Conservation (phyloP, 106 monocot genomes). For the Triglochin maritima region DNA sequence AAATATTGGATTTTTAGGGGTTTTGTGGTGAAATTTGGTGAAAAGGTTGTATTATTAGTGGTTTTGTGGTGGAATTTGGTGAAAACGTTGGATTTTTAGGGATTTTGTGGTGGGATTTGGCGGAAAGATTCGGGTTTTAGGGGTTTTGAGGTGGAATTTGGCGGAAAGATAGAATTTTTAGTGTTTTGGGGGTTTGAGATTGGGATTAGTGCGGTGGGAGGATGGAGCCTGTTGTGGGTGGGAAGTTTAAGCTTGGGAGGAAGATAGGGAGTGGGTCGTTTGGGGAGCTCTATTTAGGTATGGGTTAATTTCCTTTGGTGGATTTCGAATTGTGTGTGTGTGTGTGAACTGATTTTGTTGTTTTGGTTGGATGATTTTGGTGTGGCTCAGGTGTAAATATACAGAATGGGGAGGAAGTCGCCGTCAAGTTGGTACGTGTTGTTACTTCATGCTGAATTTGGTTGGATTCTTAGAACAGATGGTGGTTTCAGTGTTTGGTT, state of each 20-base stretch:
- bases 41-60: too few relatives aligned
- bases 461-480: neutral
- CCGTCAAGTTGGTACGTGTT: constrained; percentile 30
- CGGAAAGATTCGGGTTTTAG: too few relatives aligned
- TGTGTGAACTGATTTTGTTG: too few relatives aligned
- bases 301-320: neutral
- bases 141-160: too few relatives aligned
- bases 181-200: too few relatives aligned
- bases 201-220: too few relatives aligned
- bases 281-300: constrained; percentile 42
- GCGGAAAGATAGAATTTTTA: too few relatives aligned
- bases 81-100: too few relatives aligned
- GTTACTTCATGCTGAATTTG: neutral
- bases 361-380: neutral
- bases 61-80: too few relatives aligned
- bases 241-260: constrained; percentile 51
- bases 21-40: too few relatives aligned
- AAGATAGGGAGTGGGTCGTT: constrained; percentile 52
- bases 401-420: constrained; percentile 39
- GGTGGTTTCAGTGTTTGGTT: neutral
- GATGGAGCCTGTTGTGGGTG: constrained; percentile 39
- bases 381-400: constrained; percentile 33
- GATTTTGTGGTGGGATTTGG: too few relatives aligned
- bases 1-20: too few relatives aligned
- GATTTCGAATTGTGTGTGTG: neutral